Evolutionary conservation across 768 basidiomycete species (phyloP), one percentile per base, ranked within the genome.

Genomic region (Botryobasidium botryosum): DNA sequence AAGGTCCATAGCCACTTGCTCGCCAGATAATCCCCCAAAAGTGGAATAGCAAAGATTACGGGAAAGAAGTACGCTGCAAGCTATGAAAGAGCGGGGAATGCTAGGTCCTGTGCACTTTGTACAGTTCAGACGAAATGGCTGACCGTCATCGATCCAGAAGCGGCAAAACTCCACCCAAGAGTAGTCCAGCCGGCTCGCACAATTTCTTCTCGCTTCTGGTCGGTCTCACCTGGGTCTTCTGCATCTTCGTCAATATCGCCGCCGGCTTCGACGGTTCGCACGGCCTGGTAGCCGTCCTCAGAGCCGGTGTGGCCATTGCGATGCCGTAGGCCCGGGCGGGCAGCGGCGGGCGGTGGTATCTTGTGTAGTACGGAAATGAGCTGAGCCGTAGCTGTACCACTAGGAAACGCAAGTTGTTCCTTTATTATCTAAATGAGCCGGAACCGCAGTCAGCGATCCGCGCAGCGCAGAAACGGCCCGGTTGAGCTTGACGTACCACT

Each of bases 351-450:
- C 25, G 75, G 74, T 1, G 81, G 81, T 28, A 79, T 61, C 47
- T 74, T 64, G 55, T 96, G 88, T 12, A 97, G 68, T 10, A 94
- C 83, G 2, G 87, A 80, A 38, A 97, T 87, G 8, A 97, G 68
- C 52, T 94, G 91, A 4, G 91, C 91, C 1, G 92, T 97, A 1
- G 91, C 91, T 13, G 91, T 92, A 25, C 92, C 92, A 1, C 85
- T 88, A 2, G 92, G 92, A 53, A 97, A 97, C 2, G 82, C 68
- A 3, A 97, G 75, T 59, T 92, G 77, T 60, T 97, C 92, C 57
- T 91, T 81, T 33, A 97, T 75, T 47, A 97, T 88, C 83, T 88
- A 46, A 45, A 36, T 48, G 51, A 40, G 31, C 18, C 45, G n/a
- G 33, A 35, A n/a, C n/a, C n/a, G n/a, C n/a, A n/a, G n/a, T n/a